Evolutionary conservation across 768 basidiomycete species (phyloP), one percentile per base, ranked within the genome.

Genomic region (Pluteus cervinus): DNA sequence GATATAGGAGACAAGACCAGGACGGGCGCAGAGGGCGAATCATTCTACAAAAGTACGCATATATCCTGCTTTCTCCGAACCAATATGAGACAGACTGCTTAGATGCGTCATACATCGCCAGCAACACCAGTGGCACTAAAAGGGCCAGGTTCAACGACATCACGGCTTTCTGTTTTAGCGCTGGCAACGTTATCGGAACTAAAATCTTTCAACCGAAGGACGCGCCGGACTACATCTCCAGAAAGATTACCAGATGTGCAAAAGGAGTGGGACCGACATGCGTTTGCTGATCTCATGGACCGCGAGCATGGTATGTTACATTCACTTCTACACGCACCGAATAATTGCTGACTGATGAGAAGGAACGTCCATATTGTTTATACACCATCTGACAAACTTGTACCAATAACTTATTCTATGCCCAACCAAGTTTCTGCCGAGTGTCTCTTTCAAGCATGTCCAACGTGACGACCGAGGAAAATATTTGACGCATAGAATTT

Each of bases 61-160:
- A n/a, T n/a, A n/a, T n/a, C n/a, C n/a, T n/a, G n/a, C n/a, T n/a
- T n/a, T n/a, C n/a, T n/a, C n/a, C n/a, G n/a, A n/a, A n/a, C n/a
- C n/a, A n/a, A n/a, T n/a, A n/a, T n/a, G n/a, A n/a, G n/a, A n/a
- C n/a, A n/a, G n/a, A n/a, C n/a, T n/a, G n/a, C n/a, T n/a, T n/a
- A n/a, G n/a, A n/a, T n/a, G n/a, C n/a, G n/a, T n/a, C 79, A 0
- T 81, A 76, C 46, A 79, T 80, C 36, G 75, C 78, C 5, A 72
- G 71, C 37, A 80, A 82, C 51, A 80, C 73, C 0, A 69, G 69
- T 23, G 77, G 77, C 36, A 81, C 79, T 4, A 81, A 83, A 63
- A 83, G 81, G 62, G 71, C 74, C 42, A 80, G 77, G 2, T 67
- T 79, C 45, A 79, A 79, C 38, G 71, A 76, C 4, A 62, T 79